phyloP scores from a whole-genome alignment of 768 basidiomycete genomes.

The Phylloporus arenicola region DNA sequence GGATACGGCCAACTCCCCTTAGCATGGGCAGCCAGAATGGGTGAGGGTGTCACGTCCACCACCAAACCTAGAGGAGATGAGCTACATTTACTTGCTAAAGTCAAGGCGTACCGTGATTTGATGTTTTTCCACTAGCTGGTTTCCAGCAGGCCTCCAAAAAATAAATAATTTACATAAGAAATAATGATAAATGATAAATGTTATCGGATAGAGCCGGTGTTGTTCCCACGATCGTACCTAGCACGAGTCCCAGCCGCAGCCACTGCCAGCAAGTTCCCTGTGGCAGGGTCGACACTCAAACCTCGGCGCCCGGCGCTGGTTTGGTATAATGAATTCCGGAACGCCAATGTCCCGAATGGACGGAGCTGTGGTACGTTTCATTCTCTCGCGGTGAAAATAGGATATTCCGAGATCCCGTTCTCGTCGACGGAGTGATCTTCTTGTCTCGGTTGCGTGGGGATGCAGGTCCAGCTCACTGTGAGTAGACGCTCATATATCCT shows the following conservation, averaged over 20 bases:
- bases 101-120: not conserved
- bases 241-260: not conserved
- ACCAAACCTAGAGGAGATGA: constrained; percentile 15
- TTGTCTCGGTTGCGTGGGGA: not conserved
- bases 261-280: not conserved
- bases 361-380: constrained; percentile 16
- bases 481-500: not conserved
- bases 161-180: not conserved
- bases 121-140: not conserved
- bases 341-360: constrained; percentile 3
- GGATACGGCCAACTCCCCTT: constrained; percentile 53
- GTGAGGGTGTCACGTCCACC: constrained; percentile 33
- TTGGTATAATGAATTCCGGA: too few relatives aligned
- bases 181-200: not conserved
- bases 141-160: not conserved
- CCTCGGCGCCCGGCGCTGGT: not conserved
- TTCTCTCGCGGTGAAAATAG: not conserved
- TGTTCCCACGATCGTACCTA: not conserved
- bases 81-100: not conserved
- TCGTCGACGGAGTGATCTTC: not conserved
- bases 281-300: not conserved
- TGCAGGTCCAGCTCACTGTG: not conserved
- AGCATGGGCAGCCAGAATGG: constrained; percentile 65
- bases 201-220: not conserved
- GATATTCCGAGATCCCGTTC: not conserved